A percentile compares a stretch with the other conserved stretches of the same genome.
These are phyloP conservation scores for Prunus mira DNA, from an alignment of 306 rosid genomes.

Conservation along the genomic window DNA sequence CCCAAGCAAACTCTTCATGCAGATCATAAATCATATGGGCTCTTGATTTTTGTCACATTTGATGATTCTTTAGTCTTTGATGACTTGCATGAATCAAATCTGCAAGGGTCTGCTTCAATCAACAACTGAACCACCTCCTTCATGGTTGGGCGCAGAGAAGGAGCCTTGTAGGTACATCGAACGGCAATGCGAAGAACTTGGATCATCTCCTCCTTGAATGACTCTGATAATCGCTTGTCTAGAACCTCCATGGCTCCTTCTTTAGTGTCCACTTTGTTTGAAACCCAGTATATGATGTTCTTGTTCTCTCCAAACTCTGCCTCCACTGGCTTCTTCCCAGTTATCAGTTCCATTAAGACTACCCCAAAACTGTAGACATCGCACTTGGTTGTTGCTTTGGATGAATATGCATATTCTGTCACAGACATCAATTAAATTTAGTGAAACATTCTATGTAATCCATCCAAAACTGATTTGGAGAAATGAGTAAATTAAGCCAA, in stretches of 20 bases:
- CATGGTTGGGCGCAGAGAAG: constrained; percentile 85
- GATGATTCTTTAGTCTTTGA: constrained; percentile 52
- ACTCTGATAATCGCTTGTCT: constrained; percentile 50
- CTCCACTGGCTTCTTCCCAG: constrained; percentile 89
- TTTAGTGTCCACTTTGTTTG: constrained; percentile 76
- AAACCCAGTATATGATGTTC: constrained; percentile 82
- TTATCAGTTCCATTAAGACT: constrained; percentile 83
- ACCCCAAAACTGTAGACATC: constrained; percentile 97
- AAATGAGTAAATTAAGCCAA: not conserved
- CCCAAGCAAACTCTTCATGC: constrained; percentile 7
- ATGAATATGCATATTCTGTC: constrained; percentile 92
- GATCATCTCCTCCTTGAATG: constrained; percentile 68
- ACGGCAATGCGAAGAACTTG: constrained; percentile 72
- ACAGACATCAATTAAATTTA: constrained; percentile 26
- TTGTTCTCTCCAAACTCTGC: constrained; percentile 88
- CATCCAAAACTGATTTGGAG: not conserved
- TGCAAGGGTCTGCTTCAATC: constrained; percentile 64
- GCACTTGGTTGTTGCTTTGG: constrained; percentile 87
- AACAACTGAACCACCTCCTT: constrained; percentile 82
- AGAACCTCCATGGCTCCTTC: constrained; percentile 81
- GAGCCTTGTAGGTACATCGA: constrained; percentile 81
- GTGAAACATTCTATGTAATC: not conserved
- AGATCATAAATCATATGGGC: constrained; percentile 11
- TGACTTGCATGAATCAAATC: constrained; percentile 49
- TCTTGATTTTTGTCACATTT: constrained; percentile 20